These are phyloP conservation scores for Rhizopus microsporus DNA, from an alignment of 371 early-diverging fungal genomes.

Conservation along the genomic window DNA sequence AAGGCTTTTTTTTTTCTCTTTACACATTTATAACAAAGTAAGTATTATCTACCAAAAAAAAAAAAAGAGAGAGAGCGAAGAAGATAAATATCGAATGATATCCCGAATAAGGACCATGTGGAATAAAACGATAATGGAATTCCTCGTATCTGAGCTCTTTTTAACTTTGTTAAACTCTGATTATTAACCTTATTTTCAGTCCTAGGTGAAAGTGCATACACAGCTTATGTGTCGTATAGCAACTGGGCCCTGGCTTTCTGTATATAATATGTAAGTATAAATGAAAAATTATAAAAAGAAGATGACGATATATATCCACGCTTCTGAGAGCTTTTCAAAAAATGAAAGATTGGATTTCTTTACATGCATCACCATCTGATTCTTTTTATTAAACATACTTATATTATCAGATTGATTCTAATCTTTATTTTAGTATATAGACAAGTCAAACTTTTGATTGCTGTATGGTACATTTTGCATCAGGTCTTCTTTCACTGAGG, in stretches of 20 bases:
- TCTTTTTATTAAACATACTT: conserved; percentile 17
- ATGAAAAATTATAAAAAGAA: conserved; percentile 15
- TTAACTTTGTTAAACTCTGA: not conserved
- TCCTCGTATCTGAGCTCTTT: conserved; percentile 40
- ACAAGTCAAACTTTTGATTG: not conserved
- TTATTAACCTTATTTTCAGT: too few species aligned
- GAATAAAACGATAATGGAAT: conserved; percentile 38
- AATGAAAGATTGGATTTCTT: conserved; percentile 32
- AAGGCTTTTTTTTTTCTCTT: not conserved
- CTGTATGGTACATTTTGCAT: not conserved
- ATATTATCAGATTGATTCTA: not conserved
- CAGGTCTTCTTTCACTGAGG: conserved; percentile 7
- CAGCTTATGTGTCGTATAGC: not conserved
- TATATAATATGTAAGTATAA: not conserved
- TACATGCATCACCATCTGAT: conserved; percentile 56
- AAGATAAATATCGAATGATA: conserved; percentile 26
- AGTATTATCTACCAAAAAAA: conserved; percentile 17
- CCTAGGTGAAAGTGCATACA: too few species aligned
- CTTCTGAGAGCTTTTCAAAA: conserved; percentile 31
- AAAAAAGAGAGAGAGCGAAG: conserved; percentile 17
- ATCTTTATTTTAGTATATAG: not conserved
- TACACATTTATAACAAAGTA: conserved; percentile 15
- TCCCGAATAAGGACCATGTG: conserved; percentile 28
- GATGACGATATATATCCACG: conserved; percentile 33
- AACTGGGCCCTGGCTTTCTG: conserved; percentile 5